Evolutionary conservation across 2,329 filamentous ascomycete species (phyloP).

Genomic region (Colletotrichum karsti): DNA sequence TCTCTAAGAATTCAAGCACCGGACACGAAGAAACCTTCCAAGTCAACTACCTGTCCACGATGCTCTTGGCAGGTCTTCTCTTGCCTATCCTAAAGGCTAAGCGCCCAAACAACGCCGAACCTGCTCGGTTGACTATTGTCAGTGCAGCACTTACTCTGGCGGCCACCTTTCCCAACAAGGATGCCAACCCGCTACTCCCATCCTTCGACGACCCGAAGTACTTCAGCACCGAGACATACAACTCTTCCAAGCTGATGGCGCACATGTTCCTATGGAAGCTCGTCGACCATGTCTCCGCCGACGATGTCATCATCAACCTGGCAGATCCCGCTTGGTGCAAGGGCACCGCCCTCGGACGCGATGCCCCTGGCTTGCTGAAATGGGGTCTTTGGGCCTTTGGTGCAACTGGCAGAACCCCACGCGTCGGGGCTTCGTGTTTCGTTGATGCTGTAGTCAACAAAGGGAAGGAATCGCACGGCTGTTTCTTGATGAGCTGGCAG

Average conservation of each 20-base stretch:
- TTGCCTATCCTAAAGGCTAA: constrained; percentile 42
- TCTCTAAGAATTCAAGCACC: constrained; percentile 34
- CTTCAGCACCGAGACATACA: constrained; percentile 35
- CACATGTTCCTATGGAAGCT: constrained; percentile 46
- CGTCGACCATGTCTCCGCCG: constrained; percentile 42
- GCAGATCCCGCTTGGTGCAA: constrained; percentile 54
- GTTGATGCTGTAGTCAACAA: background rate
- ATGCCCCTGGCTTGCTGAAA: constrained; percentile 22
- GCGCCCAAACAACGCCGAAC: background rate
- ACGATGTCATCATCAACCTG: constrained; percentile 54
- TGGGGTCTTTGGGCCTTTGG: background rate
- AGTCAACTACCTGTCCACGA: constrained; percentile 47
- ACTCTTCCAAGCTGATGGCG: constrained; percentile 38
- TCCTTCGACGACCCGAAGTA: constrained; percentile 39
- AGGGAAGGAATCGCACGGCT: background rate
- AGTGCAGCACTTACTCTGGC: constrained; percentile 34
- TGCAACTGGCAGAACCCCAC: constrained; percentile 35
- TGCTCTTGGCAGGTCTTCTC: constrained; percentile 41
- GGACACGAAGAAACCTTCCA: constrained; percentile 51
- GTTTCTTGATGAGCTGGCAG: background rate
- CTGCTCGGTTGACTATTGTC: constrained; percentile 35
- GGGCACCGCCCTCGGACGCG: constrained; percentile 49
- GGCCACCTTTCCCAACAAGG: background rate
- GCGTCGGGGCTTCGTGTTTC: constrained; percentile 44
- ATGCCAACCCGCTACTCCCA: constrained; percentile 29